Base-by-base conservation (phyloP, 345 rosid species). In the Turritis glabra region DNA sequence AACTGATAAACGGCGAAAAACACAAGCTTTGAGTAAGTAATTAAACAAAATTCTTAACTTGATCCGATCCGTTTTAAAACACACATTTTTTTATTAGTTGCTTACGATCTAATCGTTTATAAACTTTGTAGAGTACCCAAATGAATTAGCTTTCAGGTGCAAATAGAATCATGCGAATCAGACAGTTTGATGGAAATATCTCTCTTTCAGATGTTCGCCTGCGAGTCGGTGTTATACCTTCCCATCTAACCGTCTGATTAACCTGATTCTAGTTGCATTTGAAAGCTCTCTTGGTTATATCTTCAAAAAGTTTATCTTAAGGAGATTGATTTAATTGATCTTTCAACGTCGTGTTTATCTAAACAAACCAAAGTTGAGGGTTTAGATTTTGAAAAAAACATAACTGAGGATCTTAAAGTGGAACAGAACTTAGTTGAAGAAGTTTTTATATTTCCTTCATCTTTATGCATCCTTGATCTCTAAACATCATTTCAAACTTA, bases 21-120 rank as follows among this genome's bases (percentile, higher is more conserved):
- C 90, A 73, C 97, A 93, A 81, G 96, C 98, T 54, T 73, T 90
- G 58, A 78, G 98, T 93, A 80, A 82, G 93, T 80, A 54, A 69
- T 38, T 7, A 5, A 22, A 8, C 2, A 30, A 5, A 14, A 35
- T 10, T 23, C 47, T 22, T 52, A 44, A 43, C 25, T 70, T 29
- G 74, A 29, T 69, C 11, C 1, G 2, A 30, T 56, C 29, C 43
- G 21, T 43, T 56, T 43, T 29, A 18, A 27, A 27, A 41, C 30
- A 27, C 29, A 41, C 26, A 6, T n/a, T 38, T 51, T 38, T 38
- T 55, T 5, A 13, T 2, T 11, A 54, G 52, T 25, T 53, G 25
- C 37, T 37, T 67, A 23, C 22, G 7, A 59, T 23, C 48, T 23
- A 67, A 51, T 15, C 48, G 22, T 27, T 26, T 26, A 26, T 26